phyloP scores from a whole-genome alignment of 176 grass and related monocot genomes.

The Ampelocalamus luodianensis region DNA sequence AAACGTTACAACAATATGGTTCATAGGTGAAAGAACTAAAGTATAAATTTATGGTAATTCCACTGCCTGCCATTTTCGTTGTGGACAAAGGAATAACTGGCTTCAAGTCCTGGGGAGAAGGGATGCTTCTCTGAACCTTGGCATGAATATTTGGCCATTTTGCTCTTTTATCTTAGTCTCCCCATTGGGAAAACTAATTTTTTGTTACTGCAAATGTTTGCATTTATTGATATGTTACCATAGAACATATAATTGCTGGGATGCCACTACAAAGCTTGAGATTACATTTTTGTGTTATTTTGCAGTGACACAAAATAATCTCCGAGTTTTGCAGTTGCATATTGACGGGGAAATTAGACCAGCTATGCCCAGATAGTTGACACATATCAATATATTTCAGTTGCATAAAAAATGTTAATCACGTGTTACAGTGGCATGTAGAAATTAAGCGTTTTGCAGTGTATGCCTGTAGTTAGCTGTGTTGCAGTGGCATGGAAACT shows the following conservation, averaged over 20 bases:
- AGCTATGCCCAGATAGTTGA: no score
- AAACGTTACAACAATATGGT: background rate
- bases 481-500: conserved; percentile 21
- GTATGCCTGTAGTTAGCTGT: background rate
- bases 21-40: background rate
- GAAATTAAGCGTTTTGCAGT: conserved; percentile 1
- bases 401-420: background rate
- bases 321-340: background rate
- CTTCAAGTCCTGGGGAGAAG: background rate
- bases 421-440: background rate
- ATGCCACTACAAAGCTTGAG: background rate
- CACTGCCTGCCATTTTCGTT: background rate
- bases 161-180: conserved; percentile 1
- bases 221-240: background rate
- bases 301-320: background rate
- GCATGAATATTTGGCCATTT: background rate
- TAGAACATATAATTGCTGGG: background rate
- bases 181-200: background rate
- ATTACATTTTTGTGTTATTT: conserved; percentile 19
- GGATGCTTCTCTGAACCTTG: background rate
- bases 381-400: background rate
- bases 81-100: background rate
- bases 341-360: background rate
- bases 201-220: background rate
- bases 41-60: conserved; percentile 13